Evolutionary conservation across 2,329 filamentous ascomycete genomes (phyloP).

Genomic region (Diaporthe citri): DNA sequence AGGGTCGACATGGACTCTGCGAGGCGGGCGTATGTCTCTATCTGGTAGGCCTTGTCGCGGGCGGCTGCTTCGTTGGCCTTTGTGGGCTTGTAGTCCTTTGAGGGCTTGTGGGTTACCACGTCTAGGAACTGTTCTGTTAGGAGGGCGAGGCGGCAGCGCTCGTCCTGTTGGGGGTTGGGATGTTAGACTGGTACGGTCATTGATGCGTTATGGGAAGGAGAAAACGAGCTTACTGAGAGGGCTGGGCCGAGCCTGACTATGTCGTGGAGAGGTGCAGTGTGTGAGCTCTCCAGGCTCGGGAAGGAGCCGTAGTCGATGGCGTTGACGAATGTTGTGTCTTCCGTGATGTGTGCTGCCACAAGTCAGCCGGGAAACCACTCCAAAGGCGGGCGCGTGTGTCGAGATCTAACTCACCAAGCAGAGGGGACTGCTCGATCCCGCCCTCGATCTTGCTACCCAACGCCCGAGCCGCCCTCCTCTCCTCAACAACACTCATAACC

Average conservation of each 20-base stretch:
- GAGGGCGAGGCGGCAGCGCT: conserved; percentile 62
- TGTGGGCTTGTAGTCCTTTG: conserved; percentile 63
- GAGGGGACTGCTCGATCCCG: conserved; percentile 56
- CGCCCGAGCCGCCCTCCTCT: conserved; percentile 59
- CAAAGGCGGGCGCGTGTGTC: not conserved
- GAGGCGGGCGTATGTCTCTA: conserved; percentile 57
- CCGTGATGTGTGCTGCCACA: conserved; percentile 55
- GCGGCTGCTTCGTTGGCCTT: conserved; percentile 53
- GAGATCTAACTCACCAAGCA: conserved; percentile 58
- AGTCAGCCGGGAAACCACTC: conserved; percentile 21
- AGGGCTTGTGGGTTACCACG: conserved; percentile 60
- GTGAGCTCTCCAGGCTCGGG: conserved; percentile 58
- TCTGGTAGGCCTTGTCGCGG: conserved; percentile 59
- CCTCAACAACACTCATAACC: conserved; percentile 65
- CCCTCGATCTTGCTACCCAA: conserved; percentile 54
- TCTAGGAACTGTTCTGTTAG: conserved; percentile 66
- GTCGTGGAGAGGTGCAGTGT: conserved; percentile 55
- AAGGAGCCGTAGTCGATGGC: conserved; percentile 66
- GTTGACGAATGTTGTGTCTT: conserved; percentile 55
- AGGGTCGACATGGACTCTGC: conserved; percentile 57
- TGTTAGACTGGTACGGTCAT: not conserved
- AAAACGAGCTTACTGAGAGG: conserved; percentile 58
- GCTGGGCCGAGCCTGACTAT: conserved; percentile 64
- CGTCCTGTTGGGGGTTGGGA: conserved; percentile 52
- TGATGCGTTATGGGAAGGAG: no score